Conservation (phyloP, 768 basidiomycete genomes). For the Flagelloscypha sp. region DNA sequence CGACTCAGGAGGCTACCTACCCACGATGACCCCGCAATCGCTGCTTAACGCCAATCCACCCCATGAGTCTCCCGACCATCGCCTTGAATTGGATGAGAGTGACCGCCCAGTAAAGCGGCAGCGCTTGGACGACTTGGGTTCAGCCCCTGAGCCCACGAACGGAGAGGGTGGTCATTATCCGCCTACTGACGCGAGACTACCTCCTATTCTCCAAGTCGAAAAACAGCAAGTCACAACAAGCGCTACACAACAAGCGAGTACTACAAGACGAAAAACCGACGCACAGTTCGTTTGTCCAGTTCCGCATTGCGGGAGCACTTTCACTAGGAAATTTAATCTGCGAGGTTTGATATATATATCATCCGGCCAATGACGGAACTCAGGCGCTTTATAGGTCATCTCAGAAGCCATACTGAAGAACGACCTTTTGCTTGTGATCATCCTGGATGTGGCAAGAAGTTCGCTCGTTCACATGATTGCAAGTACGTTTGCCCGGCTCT, state of each 20-base stretch:
- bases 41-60: too few relatives aligned
- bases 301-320: conserved; percentile 93
- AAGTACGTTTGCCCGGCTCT: conserved; percentile 50
- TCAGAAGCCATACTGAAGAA: conserved; percentile 93
- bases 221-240: conserved; percentile 93
- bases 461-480: conserved; percentile 95
- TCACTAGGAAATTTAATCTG: conserved; percentile 86
- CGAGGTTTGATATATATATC: conserved; percentile 42
- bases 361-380: conserved; percentile 5
- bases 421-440: conserved; percentile 90
- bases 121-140: conserved; percentile 12
- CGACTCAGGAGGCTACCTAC: too few relatives aligned
- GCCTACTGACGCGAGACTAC: conserved; percentile 43
- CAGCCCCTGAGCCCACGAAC: too few relatives aligned
- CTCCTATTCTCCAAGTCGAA: conserved; percentile 84
- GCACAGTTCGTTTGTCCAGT: conserved; percentile 92
- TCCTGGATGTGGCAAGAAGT: conserved; percentile 91
- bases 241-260: conserved; percentile 87
- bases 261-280: conserved; percentile 81
- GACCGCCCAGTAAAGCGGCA: too few relatives aligned
- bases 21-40: too few relatives aligned
- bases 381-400: conserved; percentile 51
- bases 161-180: conserved; percentile 22
- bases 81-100: too few relatives aligned
- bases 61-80: too few relatives aligned